phyloP scores from a whole-genome alignment of 768 basidiomycete genomes.

The Trametes meyenii region DNA sequence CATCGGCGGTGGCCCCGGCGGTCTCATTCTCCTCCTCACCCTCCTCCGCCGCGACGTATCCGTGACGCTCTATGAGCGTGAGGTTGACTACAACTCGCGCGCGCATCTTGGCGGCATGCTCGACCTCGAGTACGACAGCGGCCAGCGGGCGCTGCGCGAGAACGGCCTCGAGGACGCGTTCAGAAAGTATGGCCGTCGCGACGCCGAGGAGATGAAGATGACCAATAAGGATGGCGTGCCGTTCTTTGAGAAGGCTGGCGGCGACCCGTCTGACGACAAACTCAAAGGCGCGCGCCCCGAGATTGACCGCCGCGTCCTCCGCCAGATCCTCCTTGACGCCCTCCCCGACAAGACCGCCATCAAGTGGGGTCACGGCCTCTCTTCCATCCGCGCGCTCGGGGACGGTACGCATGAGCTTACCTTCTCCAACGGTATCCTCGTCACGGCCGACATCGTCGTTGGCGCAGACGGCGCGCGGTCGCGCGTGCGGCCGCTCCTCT shows the following conservation, averaged over 20 bases:
- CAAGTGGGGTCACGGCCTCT: constrained; percentile 44
- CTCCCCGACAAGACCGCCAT: constrained; percentile 36
- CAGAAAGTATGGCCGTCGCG: background rate
- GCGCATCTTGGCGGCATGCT: constrained; percentile 8
- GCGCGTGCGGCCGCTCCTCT: constrained; percentile 38
- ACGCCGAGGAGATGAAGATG: constrained; percentile 1
- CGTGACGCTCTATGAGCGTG: constrained; percentile 11
- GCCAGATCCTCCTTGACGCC: constrained; percentile 11
- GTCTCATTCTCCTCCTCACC: constrained; percentile 8
- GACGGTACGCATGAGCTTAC: constrained; percentile 25
- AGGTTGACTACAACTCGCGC: background rate
- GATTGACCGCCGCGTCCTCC: constrained; percentile 4
- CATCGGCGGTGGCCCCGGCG: constrained; percentile 8
- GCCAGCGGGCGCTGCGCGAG: constrained; percentile 15
- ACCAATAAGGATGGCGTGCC: background rate
- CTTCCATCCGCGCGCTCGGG: constrained; percentile 33
- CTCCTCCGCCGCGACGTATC: constrained; percentile 7
- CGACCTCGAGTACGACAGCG: constrained; percentile 10
- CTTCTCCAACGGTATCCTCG: background rate
- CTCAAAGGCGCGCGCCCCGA: background rate
- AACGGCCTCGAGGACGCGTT: constrained; percentile 12
- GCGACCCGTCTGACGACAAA: background rate
- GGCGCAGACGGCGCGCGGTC: constrained; percentile 48
- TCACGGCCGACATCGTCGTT: constrained; percentile 31
- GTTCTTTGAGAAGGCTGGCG: background rate